Evolutionary conservation across 805 yeast species (phyloP), one percentile per base, ranked within the genome.

Genomic region (Starmerella roubikii): DNA sequence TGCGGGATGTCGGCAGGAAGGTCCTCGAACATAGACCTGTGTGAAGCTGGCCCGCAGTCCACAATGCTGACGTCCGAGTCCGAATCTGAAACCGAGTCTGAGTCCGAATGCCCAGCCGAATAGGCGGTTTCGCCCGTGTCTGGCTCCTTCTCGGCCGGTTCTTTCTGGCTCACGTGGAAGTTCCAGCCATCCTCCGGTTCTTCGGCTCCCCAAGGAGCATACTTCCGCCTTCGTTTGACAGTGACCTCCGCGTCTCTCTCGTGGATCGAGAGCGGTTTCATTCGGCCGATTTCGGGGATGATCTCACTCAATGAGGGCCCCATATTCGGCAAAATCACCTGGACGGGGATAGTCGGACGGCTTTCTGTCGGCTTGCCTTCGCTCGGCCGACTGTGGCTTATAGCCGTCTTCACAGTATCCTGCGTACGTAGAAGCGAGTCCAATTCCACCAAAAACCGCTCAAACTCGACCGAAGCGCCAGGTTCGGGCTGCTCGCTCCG

Each of bases 371-470:
- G n/a, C 15, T 26, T 12, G 7, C n/a, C 16, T 6, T 19, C 10
- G 20, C 8, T 6, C 20, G 20, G 11, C 19, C 6, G 7, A 4
- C 20, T 6, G 20, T n/a, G 8, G 19, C 16, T 13, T 6, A 4
- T 7, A 8, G 10, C 33, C 16, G 7, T 8, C 16, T 30, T 30
- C 16, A 19, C 21, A n/a, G n/a, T n/a, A n/a, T n/a, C n/a, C n/a
- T n/a, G n/a, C n/a, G n/a, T n/a, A 6, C 31, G 30, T 9, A 29
- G 36, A 32, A 44, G 26, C 1, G 32, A 34, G 27, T 54, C 60
- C 4, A 57, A 39, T 23, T 50, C 46, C 10, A 57, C 57, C 9
- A 58, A 41, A 35, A 47, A 50, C 13, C 52, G 45, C 16, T 55
- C 57, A 30, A 56, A 30, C 10, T 29, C 34, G 25, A 57, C 17